Evolutionary conservation across 2,329 filamentous ascomycete genomes (phyloP), one percentile per base, ranked within the genome.

Genomic region (Ascochyta fabae): DNA sequence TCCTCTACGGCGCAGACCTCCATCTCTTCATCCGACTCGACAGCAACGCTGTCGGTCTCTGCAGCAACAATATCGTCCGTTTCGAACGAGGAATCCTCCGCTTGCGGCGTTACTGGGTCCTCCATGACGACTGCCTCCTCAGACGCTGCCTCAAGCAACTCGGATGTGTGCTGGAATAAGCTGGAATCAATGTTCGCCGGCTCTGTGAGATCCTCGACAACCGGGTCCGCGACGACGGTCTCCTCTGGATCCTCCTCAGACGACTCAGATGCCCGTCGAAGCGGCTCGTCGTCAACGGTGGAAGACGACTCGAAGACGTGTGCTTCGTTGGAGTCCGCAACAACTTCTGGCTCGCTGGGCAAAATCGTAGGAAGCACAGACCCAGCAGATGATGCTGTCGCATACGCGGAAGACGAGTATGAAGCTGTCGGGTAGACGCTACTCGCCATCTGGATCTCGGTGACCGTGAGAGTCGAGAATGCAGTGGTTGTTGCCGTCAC

Each of bases 391-490:
- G 53, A 40, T 6, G 26, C 33, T 2, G 34, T 41, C 22, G 41
- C 24, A 23, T 48, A 48, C 26, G 31, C 16, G 3, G 47, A 50
- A 16, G 53, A 47, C 23, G 39, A 51, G 36, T 56, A 51, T 3
- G 43, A 38, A 2, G 38, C 15, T 42, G 47, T 34, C 8, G 42
- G 42, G 43, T 48, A 43, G 36, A 42, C 41, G 43, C 53, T 56
- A 38, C 53, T 56, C n/a, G 42, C 36, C 42, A 53, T 44, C 44
- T 57, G 54, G n/a, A 33, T 53, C 47, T 70, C 56, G 0, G 70
- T 73, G 29, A 72, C 59, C 13, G 67, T 69, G n/a, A 70, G 46
- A 0, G 66, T 72, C 8, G 68, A 59, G 40, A 68, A 61, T 1
- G 68, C 63, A 0, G 64, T 70, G 7, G 65, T 66, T 24, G 61